Conservation (phyloP, 2,329 filamentous ascomycete species). For the Apiospora kogelbergensis region DNA sequence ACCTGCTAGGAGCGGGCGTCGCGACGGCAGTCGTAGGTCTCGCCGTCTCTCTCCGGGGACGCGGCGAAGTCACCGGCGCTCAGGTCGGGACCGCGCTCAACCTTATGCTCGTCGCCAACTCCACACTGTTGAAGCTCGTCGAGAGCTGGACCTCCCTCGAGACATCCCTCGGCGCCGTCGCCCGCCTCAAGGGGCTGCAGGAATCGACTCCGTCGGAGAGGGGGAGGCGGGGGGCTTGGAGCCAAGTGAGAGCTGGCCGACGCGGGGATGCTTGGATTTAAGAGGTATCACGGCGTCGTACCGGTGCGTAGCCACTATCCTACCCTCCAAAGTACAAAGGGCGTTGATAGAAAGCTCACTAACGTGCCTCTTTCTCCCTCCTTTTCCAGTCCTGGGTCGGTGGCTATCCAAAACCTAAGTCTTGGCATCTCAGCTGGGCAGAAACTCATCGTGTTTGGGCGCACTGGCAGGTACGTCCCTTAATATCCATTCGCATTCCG, state of each 20-base stretch:
- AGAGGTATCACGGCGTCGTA: slow-evolving; percentile 28
- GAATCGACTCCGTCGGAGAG: slow-evolving; percentile 22
- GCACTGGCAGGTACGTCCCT: too few relatives aligned
- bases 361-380: too few relatives aligned
- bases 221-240: not conserved
- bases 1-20: slow-evolving; percentile 47
- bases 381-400: too few relatives aligned
- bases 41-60: slow-evolving; percentile 22
- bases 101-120: slow-evolving; percentile 34
- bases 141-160: slow-evolving; percentile 35
- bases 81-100: slow-evolving; percentile 37
- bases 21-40: slow-evolving; percentile 35
- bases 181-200: slow-evolving; percentile 32
- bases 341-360: too few relatives aligned
- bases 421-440: too few relatives aligned
- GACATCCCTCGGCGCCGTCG: slow-evolving; percentile 35
- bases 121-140: slow-evolving; percentile 34
- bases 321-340: too few relatives aligned
- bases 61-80: slow-evolving; percentile 25
- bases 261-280: slow-evolving; percentile 26
- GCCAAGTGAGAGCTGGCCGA: slow-evolving; percentile 27
- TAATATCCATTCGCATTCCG: too few relatives aligned
- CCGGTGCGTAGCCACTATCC: too few relatives aligned
- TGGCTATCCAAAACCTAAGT: too few relatives aligned
- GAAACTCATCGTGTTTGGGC: too few relatives aligned